phyloP scores from a whole-genome alignment of 257 asterid species.

The Nicotiana tomentosiformis region DNA sequence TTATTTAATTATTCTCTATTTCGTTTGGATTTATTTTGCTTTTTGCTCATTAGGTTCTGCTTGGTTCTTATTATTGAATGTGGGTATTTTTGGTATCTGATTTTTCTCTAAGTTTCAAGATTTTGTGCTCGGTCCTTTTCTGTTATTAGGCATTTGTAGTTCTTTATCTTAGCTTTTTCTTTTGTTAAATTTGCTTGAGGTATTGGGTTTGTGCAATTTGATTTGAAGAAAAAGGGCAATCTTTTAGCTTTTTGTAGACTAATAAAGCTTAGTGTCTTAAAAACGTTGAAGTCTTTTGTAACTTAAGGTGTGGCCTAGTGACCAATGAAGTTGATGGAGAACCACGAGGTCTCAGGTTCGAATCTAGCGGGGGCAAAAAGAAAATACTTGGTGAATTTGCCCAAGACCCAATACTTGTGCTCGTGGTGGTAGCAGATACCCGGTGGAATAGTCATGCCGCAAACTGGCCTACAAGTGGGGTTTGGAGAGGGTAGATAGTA shows the following conservation, averaged over 20 bases:
- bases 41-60: neutral
- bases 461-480: too few relatives aligned
- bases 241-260: neutral
- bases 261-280: neutral
- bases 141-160: neutral
- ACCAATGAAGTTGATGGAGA: too few relatives aligned
- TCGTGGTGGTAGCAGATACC: too few relatives aligned
- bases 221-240: neutral
- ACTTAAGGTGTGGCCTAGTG: neutral
- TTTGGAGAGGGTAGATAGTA: too few relatives aligned
- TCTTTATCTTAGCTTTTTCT: neutral
- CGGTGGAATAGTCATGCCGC: too few relatives aligned
- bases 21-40: slow-evolving; percentile 18
- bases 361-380: too few relatives aligned
- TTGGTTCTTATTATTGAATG: neutral
- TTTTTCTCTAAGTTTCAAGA: neutral
- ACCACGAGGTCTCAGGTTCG: too few relatives aligned
- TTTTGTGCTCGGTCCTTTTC: neutral
- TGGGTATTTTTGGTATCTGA: neutral
- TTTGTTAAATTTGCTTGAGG: neutral
- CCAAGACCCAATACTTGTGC: too few relatives aligned
- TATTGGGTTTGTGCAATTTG: neutral
- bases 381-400: too few relatives aligned
- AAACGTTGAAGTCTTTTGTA: neutral
- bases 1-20: slow-evolving; percentile 18